phyloP scores from a whole-genome alignment of 331 rosid genomes.

The Malus hybrid region DNA sequence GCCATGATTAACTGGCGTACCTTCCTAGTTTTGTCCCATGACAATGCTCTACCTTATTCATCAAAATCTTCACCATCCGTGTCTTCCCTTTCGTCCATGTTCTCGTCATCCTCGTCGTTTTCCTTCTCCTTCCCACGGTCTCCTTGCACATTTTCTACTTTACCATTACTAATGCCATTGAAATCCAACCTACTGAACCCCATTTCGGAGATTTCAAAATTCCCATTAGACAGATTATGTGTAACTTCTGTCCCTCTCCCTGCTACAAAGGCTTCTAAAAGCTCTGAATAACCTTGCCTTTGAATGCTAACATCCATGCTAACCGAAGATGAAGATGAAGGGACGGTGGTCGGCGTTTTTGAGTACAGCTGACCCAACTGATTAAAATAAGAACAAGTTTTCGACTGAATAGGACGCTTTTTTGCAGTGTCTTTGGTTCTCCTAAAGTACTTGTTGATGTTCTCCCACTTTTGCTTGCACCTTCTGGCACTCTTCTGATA shows the following conservation, averaged over 20 bases:
- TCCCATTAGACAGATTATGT: not conserved
- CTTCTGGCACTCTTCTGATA: slow-evolving; percentile 16
- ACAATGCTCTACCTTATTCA: not conserved
- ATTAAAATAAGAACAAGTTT: slow-evolving; percentile 15
- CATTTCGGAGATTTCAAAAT: slow-evolving; percentile 4
- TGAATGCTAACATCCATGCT: not conserved
- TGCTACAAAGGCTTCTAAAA: slow-evolving; percentile 1
- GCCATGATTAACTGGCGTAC: not conserved
- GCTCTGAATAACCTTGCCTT: slow-evolving; percentile 12
- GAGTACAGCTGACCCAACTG: slow-evolving; percentile 15
- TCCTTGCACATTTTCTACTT: slow-evolving; percentile 1
- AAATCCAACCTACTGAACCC: slow-evolving; percentile 6
- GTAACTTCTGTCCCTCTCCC: not conserved
- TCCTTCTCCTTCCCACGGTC: not conserved
- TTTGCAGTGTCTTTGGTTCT: not conserved
- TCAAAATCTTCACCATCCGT: not conserved
- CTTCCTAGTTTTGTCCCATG: not conserved
- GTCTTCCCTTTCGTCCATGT: not conserved
- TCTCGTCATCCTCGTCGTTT: not conserved
- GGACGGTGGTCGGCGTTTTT: not conserved
- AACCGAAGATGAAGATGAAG: not conserved
- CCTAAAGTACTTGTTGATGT: slow-evolving; percentile 20
- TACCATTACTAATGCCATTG: not conserved
- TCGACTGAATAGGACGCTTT: slow-evolving; percentile 3
- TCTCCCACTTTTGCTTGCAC: slow-evolving; percentile 29